A percentile compares a stretch with the other conserved stretches of the same genome.
These are phyloP conservation scores for Sinapis alba DNA, from an alignment of 441 rosid species.

Conservation along the genomic window DNA sequence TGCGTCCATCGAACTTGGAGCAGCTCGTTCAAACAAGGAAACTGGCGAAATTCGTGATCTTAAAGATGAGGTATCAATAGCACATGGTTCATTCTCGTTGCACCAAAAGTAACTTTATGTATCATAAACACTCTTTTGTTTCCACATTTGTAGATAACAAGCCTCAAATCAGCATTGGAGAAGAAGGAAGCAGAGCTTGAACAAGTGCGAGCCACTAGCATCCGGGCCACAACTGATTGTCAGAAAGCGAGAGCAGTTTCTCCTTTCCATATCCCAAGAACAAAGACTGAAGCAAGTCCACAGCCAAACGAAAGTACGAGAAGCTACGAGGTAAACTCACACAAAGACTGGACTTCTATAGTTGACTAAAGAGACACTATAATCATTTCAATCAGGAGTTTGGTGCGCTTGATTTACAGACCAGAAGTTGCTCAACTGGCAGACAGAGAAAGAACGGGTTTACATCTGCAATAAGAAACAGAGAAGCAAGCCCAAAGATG, in stretches of 20 bases:
- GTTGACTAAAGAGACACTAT: neutral
- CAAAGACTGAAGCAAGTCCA: slow-evolving; percentile 61
- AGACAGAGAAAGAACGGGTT: slow-evolving; percentile 82
- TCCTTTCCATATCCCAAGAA: slow-evolving; percentile 74
- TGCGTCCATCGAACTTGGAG: slow-evolving; percentile 89
- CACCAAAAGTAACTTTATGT: neutral
- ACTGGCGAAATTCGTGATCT: slow-evolving; percentile 89
- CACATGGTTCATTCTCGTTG: slow-evolving; percentile 1
- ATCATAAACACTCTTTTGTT: neutral
- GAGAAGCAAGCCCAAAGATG: slow-evolving; percentile 57
- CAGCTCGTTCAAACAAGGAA: slow-evolving; percentile 90
- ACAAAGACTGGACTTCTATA: neutral
- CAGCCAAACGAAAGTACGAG: slow-evolving; percentile 52
- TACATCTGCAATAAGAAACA: slow-evolving; percentile 66
- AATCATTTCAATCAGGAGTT: too few relatives aligned
- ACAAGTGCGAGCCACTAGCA: slow-evolving; percentile 54
- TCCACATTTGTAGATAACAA: slow-evolving; percentile 58
- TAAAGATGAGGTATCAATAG: slow-evolving; percentile 73
- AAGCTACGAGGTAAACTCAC: slow-evolving; percentile 59
- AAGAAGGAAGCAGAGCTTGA: slow-evolving; percentile 88
- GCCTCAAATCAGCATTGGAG: slow-evolving; percentile 73
- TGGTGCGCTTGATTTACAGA: slow-evolving; percentile 47
- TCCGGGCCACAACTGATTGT: slow-evolving; percentile 51
- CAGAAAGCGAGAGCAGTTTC: slow-evolving; percentile 86
- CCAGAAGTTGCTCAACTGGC: slow-evolving; percentile 84